Base-by-base conservation (phyloP, 2,329 filamentous ascomycete genomes). In the Volutella citrinella region DNA sequence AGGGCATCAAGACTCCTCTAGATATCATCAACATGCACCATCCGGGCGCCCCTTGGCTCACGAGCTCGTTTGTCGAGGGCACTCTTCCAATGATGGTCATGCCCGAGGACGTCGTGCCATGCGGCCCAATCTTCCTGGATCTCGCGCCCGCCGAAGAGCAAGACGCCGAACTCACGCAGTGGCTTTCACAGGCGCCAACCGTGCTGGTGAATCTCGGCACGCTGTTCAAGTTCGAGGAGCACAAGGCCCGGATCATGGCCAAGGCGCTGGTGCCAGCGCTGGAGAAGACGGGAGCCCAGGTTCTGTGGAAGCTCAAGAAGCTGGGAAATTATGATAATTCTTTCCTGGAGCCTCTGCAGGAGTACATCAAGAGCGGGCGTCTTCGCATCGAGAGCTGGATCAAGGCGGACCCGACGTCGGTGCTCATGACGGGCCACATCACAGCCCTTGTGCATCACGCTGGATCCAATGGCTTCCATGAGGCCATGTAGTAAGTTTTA, bases 141-240 rank as follows among this genome's bases (percentile, higher is more conserved):
- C 49, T 55, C 4, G 40, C 49, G 3, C 46, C 64, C 0, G 54
- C 69, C 0, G 35, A 52, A 19, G 51, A 63, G 12, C 52, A 60
- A 10, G 70, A 76, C 32, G 51, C 63, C 0, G 63, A 65, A 23
- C 50, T 77, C 19, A 56, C 60, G 4, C 19, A 26, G 3, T 74
- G 70, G 70, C 43, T 74, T 8, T 42, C 49, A 1, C 44, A 47
- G 9, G 52, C 48, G 0, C 64, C 65, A 4, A 74, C 70, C 0
- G 49, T 74, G 4, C 55, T 74, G 9, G 59, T 74, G n/a, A 72
- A 69, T 36, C 55, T 74, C 3, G 71, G 71, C 1, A 71, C 65
- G 2, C 51, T 61, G 6, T 51, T 61, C 16, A 42, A 44, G 5
- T 55, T 50, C 27, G 37, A 38, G 18, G 38, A 53, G 31, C 24